phyloP scores from a whole-genome alignment of 306 rosid species.

The Neltuma alba region DNA sequence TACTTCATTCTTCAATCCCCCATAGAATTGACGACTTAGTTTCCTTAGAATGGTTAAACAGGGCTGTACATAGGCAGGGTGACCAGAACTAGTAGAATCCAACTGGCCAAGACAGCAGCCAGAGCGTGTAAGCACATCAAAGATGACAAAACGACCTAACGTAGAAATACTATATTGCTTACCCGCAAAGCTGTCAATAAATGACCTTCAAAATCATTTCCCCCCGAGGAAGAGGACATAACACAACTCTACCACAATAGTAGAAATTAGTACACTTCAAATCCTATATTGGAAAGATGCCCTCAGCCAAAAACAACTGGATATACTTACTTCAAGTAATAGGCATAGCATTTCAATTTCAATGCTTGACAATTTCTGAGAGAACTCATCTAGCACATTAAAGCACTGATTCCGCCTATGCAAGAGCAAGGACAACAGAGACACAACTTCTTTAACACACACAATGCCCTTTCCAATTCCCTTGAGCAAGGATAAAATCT shows the following conservation, averaged over 20 bases:
- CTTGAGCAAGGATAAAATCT: slow-evolving; percentile 76
- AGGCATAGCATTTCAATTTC: slow-evolving; percentile 77
- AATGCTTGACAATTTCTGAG: slow-evolving; percentile 53
- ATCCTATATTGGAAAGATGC: slow-evolving; percentile 15
- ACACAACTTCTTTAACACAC: slow-evolving; percentile 53
- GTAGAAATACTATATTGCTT: slow-evolving; percentile 29
- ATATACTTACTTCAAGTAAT: slow-evolving; percentile 70
- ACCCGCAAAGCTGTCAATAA: slow-evolving; percentile 78
- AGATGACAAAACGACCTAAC: neutral
- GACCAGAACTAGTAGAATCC: slow-evolving; percentile 55
- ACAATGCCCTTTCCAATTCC: slow-evolving; percentile 69
- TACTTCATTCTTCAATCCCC: slow-evolving; percentile 51
- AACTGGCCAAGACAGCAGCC: slow-evolving; percentile 49
- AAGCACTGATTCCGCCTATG: slow-evolving; percentile 47
- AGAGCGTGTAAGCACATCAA: slow-evolving; percentile 28
- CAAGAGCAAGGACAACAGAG: slow-evolving; percentile 61
- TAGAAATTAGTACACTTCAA: slow-evolving; percentile 34
- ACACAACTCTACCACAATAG: slow-evolving; percentile 59
- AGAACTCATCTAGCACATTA: slow-evolving; percentile 37
- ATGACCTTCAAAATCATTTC: slow-evolving; percentile 51
- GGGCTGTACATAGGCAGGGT: slow-evolving; percentile 70
- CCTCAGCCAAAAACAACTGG: slow-evolving; percentile 14
- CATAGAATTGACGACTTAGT: slow-evolving; percentile 59
- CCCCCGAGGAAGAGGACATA: slow-evolving; percentile 59
- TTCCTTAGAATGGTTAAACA: slow-evolving; percentile 70